Conservation (phyloP, 2,329 filamentous ascomycete genomes). For the Capronia epimyces region DNA sequence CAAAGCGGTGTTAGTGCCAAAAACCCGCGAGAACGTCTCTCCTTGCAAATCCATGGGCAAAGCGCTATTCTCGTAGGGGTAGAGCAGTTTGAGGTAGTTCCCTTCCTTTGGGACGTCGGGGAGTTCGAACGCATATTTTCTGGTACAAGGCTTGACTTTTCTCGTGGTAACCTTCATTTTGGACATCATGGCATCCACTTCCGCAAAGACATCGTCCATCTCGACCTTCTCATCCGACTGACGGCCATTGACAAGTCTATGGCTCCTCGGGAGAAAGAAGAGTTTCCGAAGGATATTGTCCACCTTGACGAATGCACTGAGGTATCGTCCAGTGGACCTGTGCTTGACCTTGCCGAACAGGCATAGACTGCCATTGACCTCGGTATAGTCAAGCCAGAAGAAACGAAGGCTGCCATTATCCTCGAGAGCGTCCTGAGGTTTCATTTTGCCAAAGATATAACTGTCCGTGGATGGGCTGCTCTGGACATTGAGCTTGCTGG, state of each 20-base stretch:
- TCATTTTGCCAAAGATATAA: conserved; percentile 69
- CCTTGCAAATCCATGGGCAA: conserved; percentile 67
- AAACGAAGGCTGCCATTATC: conserved; percentile 85
- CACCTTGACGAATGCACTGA: conserved; percentile 92
- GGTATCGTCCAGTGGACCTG: conserved; percentile 69
- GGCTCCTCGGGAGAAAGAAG: conserved; percentile 79
- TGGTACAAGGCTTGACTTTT: conserved; percentile 83
- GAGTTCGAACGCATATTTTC: conserved; percentile 95
- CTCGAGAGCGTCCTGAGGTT: conserved; percentile 80
- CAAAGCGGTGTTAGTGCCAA: conserved; percentile 84
- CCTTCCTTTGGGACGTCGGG: conserved; percentile 78
- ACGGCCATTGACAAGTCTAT: conserved; percentile 53
- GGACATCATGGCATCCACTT: conserved; percentile 84
- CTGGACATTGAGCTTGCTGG: conserved; percentile 71
- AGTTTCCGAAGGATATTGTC: conserved; percentile 91
- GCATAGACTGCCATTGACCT: conserved; percentile 84
- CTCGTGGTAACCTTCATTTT: conserved; percentile 79
- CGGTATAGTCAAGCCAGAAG: conserved; percentile 96
- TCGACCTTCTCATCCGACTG: conserved; percentile 72
- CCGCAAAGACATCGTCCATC: conserved; percentile 84
- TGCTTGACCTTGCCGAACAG: conserved; percentile 95
- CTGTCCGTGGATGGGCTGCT: conserved; percentile 64
- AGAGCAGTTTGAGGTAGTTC: conserved; percentile 91
- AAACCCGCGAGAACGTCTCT: conserved; percentile 89
- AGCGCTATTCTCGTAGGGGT: conserved; percentile 78